Percentiles rank a stretch among this genome's conserved stretches.
Conservation (phyloP, 257 asterid species). For the Nyctanthes arbortristis region DNA sequence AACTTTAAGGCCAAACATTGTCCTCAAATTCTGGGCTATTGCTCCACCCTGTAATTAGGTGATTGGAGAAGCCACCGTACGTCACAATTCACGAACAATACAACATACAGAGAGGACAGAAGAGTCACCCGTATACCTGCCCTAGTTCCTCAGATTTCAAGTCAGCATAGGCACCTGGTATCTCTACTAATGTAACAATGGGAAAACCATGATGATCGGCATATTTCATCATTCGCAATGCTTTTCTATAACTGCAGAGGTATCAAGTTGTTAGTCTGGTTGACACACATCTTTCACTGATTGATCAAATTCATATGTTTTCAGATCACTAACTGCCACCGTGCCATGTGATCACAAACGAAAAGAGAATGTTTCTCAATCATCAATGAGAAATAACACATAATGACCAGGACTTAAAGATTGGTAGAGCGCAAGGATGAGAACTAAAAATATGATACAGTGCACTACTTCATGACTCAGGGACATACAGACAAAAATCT, state of each 20-base stretch:
- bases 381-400: too few relatives aligned
- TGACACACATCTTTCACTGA: not conserved
- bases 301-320: not conserved
- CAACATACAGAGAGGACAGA: not conserved
- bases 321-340: not conserved
- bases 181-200: slow-evolving; percentile 49
- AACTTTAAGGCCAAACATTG: slow-evolving; percentile 62
- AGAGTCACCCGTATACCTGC: slow-evolving; percentile 26
- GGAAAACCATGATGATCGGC: slow-evolving; percentile 60
- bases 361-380: not conserved
- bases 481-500: too few relatives aligned
- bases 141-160: slow-evolving; percentile 59
- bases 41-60: slow-evolving; percentile 56
- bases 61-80: not conserved
- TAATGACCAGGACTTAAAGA: too few relatives aligned
- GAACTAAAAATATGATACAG: too few relatives aligned
- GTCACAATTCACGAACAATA: not conserved
- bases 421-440: too few relatives aligned
- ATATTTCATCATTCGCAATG: slow-evolving; percentile 48
- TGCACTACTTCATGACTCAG: not conserved
- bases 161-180: slow-evolving; percentile 56
- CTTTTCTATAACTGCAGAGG: slow-evolving; percentile 43
- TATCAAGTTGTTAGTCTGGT: not conserved
- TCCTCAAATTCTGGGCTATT: slow-evolving; percentile 53
- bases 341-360: not conserved